These are phyloP conservation scores for Arabidopsis thaliana DNA, from an alignment of 345 rosid species.

Conservation along the genomic window TAIR10.1 NC_003076.8:2050001-2050500, in stretches of 20 bases:
- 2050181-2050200: slow-evolving; percentile 69
- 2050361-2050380: neutral
- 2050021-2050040: slow-evolving; percentile 63
- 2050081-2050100: slow-evolving; percentile 66
- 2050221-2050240: slow-evolving; percentile 27
- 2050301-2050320: slow-evolving; percentile 2
- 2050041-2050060: slow-evolving; percentile 63
- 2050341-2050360: neutral
- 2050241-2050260: neutral
- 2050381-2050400: too few relatives aligned
- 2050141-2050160: slow-evolving; percentile 82
- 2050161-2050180: slow-evolving; percentile 67
- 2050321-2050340: slow-evolving; percentile 7
- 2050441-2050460: slow-evolving; percentile 5
- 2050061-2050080: slow-evolving; percentile 70
- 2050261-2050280: slow-evolving; percentile 4
- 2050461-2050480: slow-evolving; percentile 32
- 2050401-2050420: slow-evolving; percentile 17
- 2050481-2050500: slow-evolving; percentile 60
- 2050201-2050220: slow-evolving; percentile 52
- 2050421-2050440: slow-evolving; percentile 11
- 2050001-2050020: slow-evolving; percentile 69
- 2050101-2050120: slow-evolving; percentile 69
- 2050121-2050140: slow-evolving; percentile 86
- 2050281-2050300: slow-evolving; percentile 6